These are phyloP conservation scores for Chytridiales sp. DNA, from an alignment of 371 early-diverging fungal species.

Conservation along the genomic window DNA sequence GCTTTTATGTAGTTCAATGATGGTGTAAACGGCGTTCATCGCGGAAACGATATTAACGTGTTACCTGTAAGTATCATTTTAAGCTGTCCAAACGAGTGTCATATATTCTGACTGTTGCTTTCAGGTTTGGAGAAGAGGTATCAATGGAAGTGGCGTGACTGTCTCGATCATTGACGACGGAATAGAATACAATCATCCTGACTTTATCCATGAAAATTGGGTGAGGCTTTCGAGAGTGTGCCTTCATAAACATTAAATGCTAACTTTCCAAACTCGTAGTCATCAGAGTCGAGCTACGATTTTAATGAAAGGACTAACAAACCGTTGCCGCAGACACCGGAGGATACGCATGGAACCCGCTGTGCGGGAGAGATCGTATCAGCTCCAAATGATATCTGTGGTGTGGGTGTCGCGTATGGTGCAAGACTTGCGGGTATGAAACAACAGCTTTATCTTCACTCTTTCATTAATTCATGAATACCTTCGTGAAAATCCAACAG, in stretches of 20 bases:
- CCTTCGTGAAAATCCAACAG: slow-evolving; percentile 26
- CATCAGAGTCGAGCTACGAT: slow-evolving; percentile 48
- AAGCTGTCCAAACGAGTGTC: neutral
- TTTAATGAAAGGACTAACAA: slow-evolving; percentile 73
- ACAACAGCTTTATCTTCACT: too few relatives aligned
- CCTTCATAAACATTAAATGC: neutral
- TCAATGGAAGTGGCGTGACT: slow-evolving; percentile 43
- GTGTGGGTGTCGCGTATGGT: slow-evolving; percentile 87
- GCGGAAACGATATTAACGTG: slow-evolving; percentile 30
- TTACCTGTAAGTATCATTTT: slow-evolving; percentile 10
- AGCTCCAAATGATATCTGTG: slow-evolving; percentile 65
- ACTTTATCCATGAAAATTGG: slow-evolving; percentile 30
- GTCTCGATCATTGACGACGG: slow-evolving; percentile 50
- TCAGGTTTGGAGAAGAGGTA: slow-evolving; percentile 44
- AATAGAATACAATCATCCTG: slow-evolving; percentile 40
- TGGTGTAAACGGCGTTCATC: slow-evolving; percentile 12
- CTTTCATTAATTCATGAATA: neutral
- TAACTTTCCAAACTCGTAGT: neutral
- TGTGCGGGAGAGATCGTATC: slow-evolving; percentile 96
- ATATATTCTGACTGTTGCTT: neutral
- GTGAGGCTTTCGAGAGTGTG: slow-evolving; percentile 12
- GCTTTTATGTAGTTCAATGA: slow-evolving; percentile 12
- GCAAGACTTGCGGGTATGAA: slow-evolving; percentile 79
- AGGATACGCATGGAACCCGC: slow-evolving; percentile 88
- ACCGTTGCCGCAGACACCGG: slow-evolving; percentile 59